Percentiles rank a stretch among this genome's conserved stretches.
Conservation (phyloP, 2,329 filamentous ascomycete genomes). For the Coniella lustricola region DNA sequence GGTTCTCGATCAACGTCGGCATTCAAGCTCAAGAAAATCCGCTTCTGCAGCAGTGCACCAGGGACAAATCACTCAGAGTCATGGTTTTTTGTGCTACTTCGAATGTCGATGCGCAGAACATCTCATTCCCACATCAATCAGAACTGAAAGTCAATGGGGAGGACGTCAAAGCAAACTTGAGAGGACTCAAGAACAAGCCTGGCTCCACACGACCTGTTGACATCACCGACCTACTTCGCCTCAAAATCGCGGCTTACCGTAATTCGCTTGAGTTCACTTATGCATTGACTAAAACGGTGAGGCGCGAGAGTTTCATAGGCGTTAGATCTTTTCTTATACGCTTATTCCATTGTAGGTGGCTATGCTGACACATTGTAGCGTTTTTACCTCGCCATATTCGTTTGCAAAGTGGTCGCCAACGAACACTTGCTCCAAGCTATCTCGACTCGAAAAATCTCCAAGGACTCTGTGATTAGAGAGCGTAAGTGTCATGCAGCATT, state of each 20-base stretch:
- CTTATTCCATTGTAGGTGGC: too few relatives aligned
- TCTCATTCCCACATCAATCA: conserved; percentile 85
- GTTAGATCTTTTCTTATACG: too few relatives aligned
- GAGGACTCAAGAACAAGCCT: conserved; percentile 91
- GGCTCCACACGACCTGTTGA: conserved; percentile 92
- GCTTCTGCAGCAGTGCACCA: conserved; percentile 46
- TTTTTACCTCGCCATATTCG: conserved; percentile 64
- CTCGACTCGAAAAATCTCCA: conserved; percentile 64
- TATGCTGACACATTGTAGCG: conserved; percentile 41
- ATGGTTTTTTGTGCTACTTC: conserved; percentile 79
- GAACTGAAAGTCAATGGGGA: conserved; percentile 86
- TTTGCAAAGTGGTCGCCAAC: conserved; percentile 68
- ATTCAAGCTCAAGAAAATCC: conserved; percentile 45
- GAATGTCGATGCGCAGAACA: conserved; percentile 58
- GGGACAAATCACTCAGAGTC: conserved; percentile 58
- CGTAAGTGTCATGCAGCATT: conserved; percentile 45
- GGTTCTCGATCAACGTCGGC: conserved; percentile 39
- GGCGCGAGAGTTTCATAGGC: conserved; percentile 14
- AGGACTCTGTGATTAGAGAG: conserved; percentile 74
- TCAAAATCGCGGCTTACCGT: conserved; percentile 58
- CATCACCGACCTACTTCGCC: conserved; percentile 69
- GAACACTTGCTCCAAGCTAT: conserved; percentile 65
- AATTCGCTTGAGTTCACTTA: conserved; percentile 86
- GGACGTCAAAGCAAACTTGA: conserved; percentile 86
- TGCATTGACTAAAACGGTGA: conserved; percentile 78